Percentiles rank a stretch among this genome's conserved stretches.
Conservation (phyloP, 805 yeast species). For the Wickerhamiella galacta region DNA sequence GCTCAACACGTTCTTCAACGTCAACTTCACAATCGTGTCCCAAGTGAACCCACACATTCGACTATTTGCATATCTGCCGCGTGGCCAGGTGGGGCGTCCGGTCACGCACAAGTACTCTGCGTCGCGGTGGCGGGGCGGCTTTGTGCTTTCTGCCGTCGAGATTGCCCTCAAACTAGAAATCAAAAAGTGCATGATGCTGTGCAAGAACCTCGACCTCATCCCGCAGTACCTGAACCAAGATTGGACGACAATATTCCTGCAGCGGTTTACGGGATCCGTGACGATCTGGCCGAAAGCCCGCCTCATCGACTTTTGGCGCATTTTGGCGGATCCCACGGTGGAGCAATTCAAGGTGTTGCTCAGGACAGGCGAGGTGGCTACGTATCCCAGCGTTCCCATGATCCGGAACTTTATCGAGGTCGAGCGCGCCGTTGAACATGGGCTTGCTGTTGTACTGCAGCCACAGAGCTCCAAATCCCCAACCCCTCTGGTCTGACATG, state of each 20-base stretch:
- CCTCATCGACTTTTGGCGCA: constrained; percentile 41
- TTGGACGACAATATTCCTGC: constrained; percentile 66
- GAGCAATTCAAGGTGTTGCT: constrained; percentile 39
- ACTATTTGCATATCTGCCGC: constrained; percentile 58
- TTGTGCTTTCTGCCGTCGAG: constrained; percentile 54
- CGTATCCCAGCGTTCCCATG: constrained; percentile 50
- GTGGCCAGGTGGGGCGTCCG: constrained; percentile 69
- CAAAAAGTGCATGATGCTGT: constrained; percentile 56
- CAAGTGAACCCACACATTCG: constrained; percentile 75
- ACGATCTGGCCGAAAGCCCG: constrained; percentile 60
- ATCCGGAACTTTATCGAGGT: constrained; percentile 45
- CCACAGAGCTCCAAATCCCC: no score
- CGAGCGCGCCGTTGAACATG: constrained; percentile 24
- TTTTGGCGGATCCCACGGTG: constrained; percentile 52
- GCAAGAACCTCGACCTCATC: constrained; percentile 45
- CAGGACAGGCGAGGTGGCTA: constrained; percentile 42
- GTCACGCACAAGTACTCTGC: constrained; percentile 39
- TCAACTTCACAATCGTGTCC: constrained; percentile 57
- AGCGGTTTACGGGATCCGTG: constrained; percentile 55
- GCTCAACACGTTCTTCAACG: constrained; percentile 57
- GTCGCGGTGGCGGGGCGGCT: constrained; percentile 56
- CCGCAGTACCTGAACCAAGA: constrained; percentile 60
- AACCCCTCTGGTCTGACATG: no score
- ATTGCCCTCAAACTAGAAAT: constrained; percentile 56
- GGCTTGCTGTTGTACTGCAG: no score